A percentile compares a stretch with the other conserved stretches of the same genome.
Evolutionary conservation across 257 asterid genomes (phyloP).

Genomic region (Echites panduratus): DNA sequence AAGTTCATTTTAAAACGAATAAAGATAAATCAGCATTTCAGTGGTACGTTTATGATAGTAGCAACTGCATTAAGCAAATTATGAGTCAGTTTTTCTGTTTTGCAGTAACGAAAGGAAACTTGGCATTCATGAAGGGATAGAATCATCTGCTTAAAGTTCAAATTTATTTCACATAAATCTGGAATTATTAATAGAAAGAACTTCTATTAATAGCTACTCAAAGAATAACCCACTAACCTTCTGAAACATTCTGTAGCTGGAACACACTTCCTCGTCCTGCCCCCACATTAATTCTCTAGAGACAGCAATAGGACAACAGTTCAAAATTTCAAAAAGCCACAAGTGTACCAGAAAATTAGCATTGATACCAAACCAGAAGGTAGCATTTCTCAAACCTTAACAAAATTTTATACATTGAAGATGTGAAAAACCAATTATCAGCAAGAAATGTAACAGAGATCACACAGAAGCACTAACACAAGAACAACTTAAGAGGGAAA

Average conservation of each 20-base stretch:
- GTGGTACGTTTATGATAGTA: background rate
- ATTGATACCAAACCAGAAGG: background rate
- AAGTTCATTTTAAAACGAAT: background rate
- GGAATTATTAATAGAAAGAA: background rate
- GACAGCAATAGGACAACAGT: background rate
- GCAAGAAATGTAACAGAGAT: background rate
- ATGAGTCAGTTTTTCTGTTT: background rate
- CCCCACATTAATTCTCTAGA: too few relatives aligned
- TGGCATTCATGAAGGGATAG: background rate
- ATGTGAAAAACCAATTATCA: background rate
- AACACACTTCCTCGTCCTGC: background rate
- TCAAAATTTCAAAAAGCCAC: background rate
- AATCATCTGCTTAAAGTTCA: background rate
- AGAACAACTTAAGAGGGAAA: background rate
- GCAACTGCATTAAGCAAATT: background rate
- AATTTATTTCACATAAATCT: background rate
- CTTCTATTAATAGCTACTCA: too few relatives aligned
- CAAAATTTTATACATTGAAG: background rate
- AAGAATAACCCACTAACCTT: too few relatives aligned
- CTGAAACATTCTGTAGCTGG: background rate
- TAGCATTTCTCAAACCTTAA: background rate
- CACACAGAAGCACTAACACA: background rate
- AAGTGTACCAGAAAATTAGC: background rate
- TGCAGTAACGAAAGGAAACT: background rate
- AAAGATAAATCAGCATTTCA: background rate